Base-by-base conservation (phyloP, 129 eudicot species). In the Arctium lappa region DNA sequence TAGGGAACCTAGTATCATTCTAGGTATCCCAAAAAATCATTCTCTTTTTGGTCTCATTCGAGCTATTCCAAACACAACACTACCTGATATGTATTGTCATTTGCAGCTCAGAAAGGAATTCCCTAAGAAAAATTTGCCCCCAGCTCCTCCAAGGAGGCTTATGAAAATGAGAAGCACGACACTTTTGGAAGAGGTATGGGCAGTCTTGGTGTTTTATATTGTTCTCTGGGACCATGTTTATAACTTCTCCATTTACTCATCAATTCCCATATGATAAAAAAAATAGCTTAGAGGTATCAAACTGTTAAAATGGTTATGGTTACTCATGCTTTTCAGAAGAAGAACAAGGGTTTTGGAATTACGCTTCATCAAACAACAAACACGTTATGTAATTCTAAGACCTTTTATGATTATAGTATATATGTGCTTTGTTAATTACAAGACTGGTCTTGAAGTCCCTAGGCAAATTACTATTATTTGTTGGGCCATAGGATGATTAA, bases 81-180 rank as follows among this genome's bases (percentile, higher is more conserved):
- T 76, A 7, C 32, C 65, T 77, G 29, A 76, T 37, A 27, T 70
- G 3, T 60, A 38, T 65, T 82, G 80, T 79, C 74, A 75, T 46
- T 85, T 87, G 80, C 87, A 94, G 98, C 94, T 94, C 36, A 88
- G 79, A 42, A 87, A 80, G 79, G 89, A 76, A 83, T 94, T 90
- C 65, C 92, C 92, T 18, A 86, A 80, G 83, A 92, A 94, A 85
- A 81, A 75, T 39, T 74, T 94, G 71, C 94, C 97, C 44, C 80
- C 88, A 8, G 69, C 89, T 85, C 98, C 98, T 74, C 88, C 98
- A 38, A 89, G 86, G 83, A 88, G 81, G 80, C 90, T 94, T 86
- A 75, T 89, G 81, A 91, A 87, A 69, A 80, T 73, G 79, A 87
- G 87, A 81, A 86, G 90, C 86, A 73, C 69, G 86, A 86, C 80